These are phyloP conservation scores for Diplodia seriata DNA, from an alignment of 2,329 filamentous ascomycete species.

Conservation along the genomic window DNA sequence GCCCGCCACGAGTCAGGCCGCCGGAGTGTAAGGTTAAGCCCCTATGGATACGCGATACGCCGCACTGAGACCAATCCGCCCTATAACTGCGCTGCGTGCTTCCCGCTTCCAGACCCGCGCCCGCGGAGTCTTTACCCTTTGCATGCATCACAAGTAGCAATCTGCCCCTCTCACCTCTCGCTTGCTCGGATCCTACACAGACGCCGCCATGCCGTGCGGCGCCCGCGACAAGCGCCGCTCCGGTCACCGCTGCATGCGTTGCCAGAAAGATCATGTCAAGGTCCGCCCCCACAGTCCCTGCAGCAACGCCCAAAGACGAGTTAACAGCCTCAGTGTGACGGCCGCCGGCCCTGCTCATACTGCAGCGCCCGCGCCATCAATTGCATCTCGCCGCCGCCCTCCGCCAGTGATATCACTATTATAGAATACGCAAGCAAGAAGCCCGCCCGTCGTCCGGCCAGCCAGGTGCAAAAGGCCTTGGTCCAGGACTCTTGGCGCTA, in stretches of 20 bases:
- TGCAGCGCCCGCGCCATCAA: constrained; percentile 27
- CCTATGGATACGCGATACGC: constrained; percentile 20
- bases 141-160: constrained; percentile 3
- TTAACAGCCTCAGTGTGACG: constrained; percentile 26
- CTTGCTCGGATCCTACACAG: constrained; percentile 4
- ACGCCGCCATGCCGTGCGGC: constrained; percentile 27
- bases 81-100: constrained; percentile 9
- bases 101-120: constrained; percentile 1
- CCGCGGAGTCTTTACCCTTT: constrained; percentile 15
- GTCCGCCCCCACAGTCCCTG: constrained; percentile 11
- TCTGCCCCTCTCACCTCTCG: background rate
- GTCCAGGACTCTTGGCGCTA: constrained; percentile 29
- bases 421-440: constrained; percentile 23
- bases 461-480: constrained; percentile 4
- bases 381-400: constrained; percentile 19
- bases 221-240: constrained; percentile 28
- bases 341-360: constrained; percentile 28
- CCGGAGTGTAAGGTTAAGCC: constrained; percentile 39
- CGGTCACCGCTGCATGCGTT: constrained; percentile 30
- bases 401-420: constrained; percentile 19
- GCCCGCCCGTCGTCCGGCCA: background rate
- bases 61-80: background rate
- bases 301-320: background rate
- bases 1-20: background rate
- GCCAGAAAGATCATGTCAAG: constrained; percentile 32